Evolutionary conservation across 2,329 filamentous ascomycete species (phyloP).

Genomic region (Pseudocercospora eumusae): DNA sequence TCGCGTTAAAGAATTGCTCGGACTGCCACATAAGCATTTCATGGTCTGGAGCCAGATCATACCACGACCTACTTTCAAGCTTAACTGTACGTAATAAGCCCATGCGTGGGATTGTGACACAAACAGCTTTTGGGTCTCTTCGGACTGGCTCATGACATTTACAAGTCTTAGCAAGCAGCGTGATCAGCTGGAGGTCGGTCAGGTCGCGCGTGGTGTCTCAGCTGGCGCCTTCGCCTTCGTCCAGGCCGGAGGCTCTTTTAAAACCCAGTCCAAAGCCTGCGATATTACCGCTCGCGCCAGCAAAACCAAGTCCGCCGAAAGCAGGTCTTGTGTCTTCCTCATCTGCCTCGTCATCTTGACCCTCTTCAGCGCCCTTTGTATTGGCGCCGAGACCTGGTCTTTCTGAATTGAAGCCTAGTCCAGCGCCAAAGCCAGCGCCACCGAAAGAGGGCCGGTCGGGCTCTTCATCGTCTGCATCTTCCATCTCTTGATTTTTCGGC

Average conservation of each 20-base stretch:
- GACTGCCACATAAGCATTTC: background rate
- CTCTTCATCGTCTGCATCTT: slow-evolving; percentile 26
- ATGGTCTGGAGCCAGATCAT: background rate
- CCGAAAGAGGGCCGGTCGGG: slow-evolving; percentile 7
- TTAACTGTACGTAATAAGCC: background rate
- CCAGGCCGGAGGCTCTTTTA: slow-evolving; percentile 11
- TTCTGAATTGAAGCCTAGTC: slow-evolving; percentile 6
- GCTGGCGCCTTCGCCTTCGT: background rate
- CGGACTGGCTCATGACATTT: background rate
- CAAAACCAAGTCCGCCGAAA: slow-evolving; percentile 26
- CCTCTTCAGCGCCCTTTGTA: slow-evolving; percentile 15
- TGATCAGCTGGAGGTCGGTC: background rate
- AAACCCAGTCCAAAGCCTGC: slow-evolving; percentile 26
- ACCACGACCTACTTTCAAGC: background rate
- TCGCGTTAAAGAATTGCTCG: too few species aligned
- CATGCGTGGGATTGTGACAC: background rate
- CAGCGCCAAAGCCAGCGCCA: slow-evolving; percentile 1
- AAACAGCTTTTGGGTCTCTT: background rate
- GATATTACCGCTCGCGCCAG: slow-evolving; percentile 18
- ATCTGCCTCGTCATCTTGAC: slow-evolving; percentile 27
- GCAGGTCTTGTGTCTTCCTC: slow-evolving; percentile 16
- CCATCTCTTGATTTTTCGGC: slow-evolving; percentile 23
- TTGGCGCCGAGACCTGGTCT: slow-evolving; percentile 9
- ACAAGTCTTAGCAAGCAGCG: background rate
- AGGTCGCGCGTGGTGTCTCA: background rate